Conservation (phyloP, 176 grass and related monocot species). For the Rhipidocladum racemiflorum region DNA sequence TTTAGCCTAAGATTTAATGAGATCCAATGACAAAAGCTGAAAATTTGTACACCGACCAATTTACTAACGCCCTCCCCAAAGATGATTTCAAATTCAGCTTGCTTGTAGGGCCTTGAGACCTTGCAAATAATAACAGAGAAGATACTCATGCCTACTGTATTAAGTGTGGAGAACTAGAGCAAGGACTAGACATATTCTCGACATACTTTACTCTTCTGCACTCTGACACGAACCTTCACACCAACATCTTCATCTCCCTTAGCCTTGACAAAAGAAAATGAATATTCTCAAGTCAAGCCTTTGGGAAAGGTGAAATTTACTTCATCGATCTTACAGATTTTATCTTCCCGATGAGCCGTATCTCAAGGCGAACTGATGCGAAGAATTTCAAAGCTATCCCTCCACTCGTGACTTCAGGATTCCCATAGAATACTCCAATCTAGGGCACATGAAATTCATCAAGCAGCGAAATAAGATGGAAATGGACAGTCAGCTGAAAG, state of each 20-base stretch:
- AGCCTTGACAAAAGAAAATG: constrained; percentile 47
- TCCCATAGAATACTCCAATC: constrained; percentile 99
- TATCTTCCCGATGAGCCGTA: constrained; percentile 88
- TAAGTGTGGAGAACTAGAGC: constrained; percentile 14
- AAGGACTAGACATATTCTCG: constrained; percentile 12
- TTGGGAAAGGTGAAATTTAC: constrained; percentile 5
- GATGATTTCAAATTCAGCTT: constrained; percentile 98
- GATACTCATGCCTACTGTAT: neutral
- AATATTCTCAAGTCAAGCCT: constrained; percentile 14
- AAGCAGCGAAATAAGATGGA: constrained; percentile 23
- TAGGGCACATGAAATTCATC: constrained; percentile 35
- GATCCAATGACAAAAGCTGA: constrained; percentile 13
- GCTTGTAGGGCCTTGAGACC: constrained; percentile 97
- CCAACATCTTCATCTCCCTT: constrained; percentile 98
- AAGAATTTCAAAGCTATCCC: constrained; percentile 98
- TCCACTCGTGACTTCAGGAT: constrained; percentile 99
- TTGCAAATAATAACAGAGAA: no score
- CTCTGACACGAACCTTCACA: constrained; percentile 92
- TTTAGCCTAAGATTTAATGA: constrained; percentile 2
- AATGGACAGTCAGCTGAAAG: constrained; percentile 17
- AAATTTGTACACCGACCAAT: constrained; percentile 53
- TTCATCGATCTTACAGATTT: constrained; percentile 76
- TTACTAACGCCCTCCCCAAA: constrained; percentile 97
- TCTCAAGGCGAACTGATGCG: constrained; percentile 96
- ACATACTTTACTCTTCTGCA: constrained; percentile 99